Percentiles rank a stretch among this genome's conserved stretches.
These are phyloP conservation scores for Corylus avellana DNA, from an alignment of 306 rosid genomes.

Conservation along the genomic window DNA sequence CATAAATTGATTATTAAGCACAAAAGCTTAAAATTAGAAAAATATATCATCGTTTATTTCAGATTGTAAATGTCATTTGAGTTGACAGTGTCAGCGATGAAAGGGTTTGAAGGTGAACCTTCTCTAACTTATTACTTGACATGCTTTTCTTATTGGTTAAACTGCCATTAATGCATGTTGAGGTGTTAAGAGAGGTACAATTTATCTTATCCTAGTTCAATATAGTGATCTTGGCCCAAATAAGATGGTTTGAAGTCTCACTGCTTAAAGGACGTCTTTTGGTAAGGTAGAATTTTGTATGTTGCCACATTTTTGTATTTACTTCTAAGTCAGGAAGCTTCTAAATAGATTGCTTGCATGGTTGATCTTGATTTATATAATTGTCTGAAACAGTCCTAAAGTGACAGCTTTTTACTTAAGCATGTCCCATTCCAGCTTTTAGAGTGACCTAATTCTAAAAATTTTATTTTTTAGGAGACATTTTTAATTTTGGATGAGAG, in stretches of 20 bases:
- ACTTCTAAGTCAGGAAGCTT: not conserved
- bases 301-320: not conserved
- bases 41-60: not conserved
- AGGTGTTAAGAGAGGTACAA: not conserved
- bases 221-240: not conserved
- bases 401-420: not conserved
- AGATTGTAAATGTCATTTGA: not conserved
- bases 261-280: not conserved
- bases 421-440: not conserved
- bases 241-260: not conserved
- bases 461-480: not conserved
- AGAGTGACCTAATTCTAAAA: not conserved
- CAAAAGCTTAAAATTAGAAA: not conserved
- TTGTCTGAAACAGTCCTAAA: not conserved
- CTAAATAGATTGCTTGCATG: not conserved
- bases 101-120: not conserved
- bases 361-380: not conserved
- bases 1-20: not conserved
- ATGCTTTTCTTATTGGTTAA: slow-evolving; percentile 1
- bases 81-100: not conserved
- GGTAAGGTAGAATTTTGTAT: not conserved
- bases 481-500: not conserved
- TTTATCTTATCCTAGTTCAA: not conserved
- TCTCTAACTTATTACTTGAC: not conserved
- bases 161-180: not conserved